phyloP scores from a whole-genome alignment of 75 land plant genomes.

The Selaginella tamariscina region DNA sequence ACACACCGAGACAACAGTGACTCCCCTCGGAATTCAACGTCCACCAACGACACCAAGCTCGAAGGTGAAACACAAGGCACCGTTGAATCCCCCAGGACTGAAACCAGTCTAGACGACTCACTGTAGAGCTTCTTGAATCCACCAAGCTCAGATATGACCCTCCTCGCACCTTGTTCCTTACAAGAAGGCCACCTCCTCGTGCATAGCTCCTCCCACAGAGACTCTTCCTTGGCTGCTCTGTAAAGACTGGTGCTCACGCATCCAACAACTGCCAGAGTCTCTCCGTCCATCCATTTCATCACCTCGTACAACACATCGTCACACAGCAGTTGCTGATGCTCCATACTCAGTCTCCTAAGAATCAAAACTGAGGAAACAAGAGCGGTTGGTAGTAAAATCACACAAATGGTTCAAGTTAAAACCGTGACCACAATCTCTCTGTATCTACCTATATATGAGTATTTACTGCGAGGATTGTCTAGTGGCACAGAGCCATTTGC shows the following conservation, averaged over 20 bases:
- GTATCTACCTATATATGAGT: too few relatives aligned
- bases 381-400: neutral
- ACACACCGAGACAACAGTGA: conserved; percentile 42
- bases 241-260: neutral
- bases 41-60: conserved; percentile 60
- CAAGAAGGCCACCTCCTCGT: neutral
- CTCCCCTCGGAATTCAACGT: conserved; percentile 52
- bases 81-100: neutral
- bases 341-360: too few relatives aligned
- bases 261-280: neutral
- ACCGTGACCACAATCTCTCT: too few relatives aligned
- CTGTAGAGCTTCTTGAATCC: neutral
- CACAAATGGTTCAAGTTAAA: too few relatives aligned
- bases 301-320: neutral
- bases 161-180: neutral
- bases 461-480: too few relatives aligned
- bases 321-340: neutral
- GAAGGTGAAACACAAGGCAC: conserved; percentile 28
- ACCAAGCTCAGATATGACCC: neutral
- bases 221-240: neutral
- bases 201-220: neutral
- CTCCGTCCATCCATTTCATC: neutral
- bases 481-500: conserved; percentile 45
- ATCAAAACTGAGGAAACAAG: neutral
- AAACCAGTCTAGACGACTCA: neutral